These are phyloP conservation scores for Claviceps capensis DNA, from an alignment of 2,329 filamentous ascomycete genomes.

Conservation along the genomic window DNA sequence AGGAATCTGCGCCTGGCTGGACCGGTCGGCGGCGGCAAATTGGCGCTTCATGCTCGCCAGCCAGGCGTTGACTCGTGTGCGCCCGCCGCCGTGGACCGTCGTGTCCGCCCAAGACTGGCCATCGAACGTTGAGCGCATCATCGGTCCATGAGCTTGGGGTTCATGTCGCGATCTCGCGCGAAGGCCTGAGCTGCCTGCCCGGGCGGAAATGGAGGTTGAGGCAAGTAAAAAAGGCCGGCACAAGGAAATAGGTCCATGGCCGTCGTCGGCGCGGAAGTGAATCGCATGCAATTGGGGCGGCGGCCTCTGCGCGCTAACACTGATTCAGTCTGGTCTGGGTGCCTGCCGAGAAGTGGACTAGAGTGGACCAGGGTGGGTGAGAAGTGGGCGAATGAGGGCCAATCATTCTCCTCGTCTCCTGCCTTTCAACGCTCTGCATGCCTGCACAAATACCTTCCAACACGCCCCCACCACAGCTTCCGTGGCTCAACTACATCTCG, in stretches of 20 bases:
- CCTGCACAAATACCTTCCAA: conserved; percentile 6
- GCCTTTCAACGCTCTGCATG: conserved; percentile 1
- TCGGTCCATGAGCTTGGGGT: not conserved
- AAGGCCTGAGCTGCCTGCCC: no score
- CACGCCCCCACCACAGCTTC: not conserved
- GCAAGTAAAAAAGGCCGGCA: no score
- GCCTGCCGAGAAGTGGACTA: not conserved
- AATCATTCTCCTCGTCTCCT: conserved; percentile 5
- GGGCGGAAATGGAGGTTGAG: no score
- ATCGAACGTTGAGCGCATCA: not conserved
- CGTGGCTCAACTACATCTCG: not conserved
- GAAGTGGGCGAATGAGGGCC: not conserved
- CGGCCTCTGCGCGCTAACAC: not conserved
- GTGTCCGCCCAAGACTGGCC: no score
- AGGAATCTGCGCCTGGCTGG: not conserved
- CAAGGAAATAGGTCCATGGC: no score
- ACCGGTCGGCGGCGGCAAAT: not conserved
- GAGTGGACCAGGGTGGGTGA: no score
- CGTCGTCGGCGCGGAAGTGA: no score
- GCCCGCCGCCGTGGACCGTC: no score
- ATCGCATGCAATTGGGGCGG: no score
- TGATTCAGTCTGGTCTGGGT: conserved; percentile 1
- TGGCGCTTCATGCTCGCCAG: not conserved
- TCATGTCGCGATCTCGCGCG: no score
- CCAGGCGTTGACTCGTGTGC: not conserved